These are phyloP conservation scores for Cryptococcus maquisensis DNA, from an alignment of 1,284 basidiomycete species.

Conservation along the genomic window DNA sequence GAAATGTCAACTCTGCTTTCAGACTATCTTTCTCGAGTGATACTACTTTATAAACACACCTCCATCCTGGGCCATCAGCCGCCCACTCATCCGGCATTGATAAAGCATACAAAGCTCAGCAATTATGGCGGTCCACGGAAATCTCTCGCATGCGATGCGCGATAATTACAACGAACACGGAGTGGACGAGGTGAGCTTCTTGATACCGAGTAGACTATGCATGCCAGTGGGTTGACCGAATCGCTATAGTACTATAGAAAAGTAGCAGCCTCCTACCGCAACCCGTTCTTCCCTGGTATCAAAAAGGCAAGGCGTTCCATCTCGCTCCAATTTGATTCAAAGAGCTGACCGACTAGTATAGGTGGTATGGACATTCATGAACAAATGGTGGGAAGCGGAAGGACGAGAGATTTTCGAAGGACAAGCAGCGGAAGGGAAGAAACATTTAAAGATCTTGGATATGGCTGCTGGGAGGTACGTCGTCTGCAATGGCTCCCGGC, in stretches of 20 bases:
- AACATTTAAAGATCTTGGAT: conserved; percentile 50
- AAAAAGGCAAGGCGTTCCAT: conserved; percentile 53
- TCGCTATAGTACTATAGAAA: conserved; percentile 51
- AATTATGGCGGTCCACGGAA: conserved; percentile 42
- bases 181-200: conserved; percentile 56
- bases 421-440: conserved; percentile 1
- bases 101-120: background rate
- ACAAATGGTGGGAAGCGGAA: conserved; percentile 52
- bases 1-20: too few species aligned
- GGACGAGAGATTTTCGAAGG: conserved; percentile 22
- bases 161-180: conserved; percentile 64
- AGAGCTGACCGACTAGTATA: conserved; percentile 1
- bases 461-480: conserved; percentile 55
- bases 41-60: too few species aligned
- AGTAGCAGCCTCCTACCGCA: conserved; percentile 63
- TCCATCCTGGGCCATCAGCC: too few species aligned
- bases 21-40: too few species aligned
- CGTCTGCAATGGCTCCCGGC: background rate
- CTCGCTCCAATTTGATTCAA: background rate
- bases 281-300: conserved; percentile 67
- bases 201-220: background rate
- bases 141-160: conserved; percentile 62
- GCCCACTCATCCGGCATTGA: too few species aligned
- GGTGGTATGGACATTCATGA: conserved; percentile 38
- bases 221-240: background rate